A percentile compares a stretch with the other conserved stretches of the same genome.
Evolutionary conservation across 768 basidiomycete genomes (phyloP).

Genomic region (Leccinum boreale): DNA sequence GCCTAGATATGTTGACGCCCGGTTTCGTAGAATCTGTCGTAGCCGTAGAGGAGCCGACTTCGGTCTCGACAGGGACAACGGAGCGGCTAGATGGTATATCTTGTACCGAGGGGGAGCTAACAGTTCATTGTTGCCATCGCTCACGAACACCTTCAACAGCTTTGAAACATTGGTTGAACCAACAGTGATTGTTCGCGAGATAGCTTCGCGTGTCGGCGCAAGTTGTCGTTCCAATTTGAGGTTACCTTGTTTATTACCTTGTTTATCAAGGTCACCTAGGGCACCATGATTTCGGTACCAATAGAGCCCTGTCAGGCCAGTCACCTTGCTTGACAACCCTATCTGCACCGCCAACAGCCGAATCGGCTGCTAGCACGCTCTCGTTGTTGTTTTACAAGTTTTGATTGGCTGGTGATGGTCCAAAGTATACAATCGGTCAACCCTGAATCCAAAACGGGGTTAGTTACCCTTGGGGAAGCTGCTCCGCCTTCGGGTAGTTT

Average conservation of each 20-base stretch:
- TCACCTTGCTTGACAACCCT: no score
- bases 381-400: no score
- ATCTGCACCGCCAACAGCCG: no score
- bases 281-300: no score
- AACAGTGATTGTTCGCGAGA: conserved; percentile 66
- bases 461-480: no score
- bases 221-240: conserved; percentile 90
- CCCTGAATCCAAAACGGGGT: no score
- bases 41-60: conserved; percentile 17
- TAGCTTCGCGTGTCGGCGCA: conserved; percentile 87
- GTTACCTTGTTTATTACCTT: no score
- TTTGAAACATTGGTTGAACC: conserved; percentile 84
- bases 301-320: no score
- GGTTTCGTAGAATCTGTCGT: conserved; percentile 14
- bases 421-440: no score
- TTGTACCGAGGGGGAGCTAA: conserved; percentile 24
- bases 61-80: conserved; percentile 28
- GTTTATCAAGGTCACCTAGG: conserved; percentile 51
- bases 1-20: conserved; percentile 11
- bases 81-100: conserved; percentile 19
- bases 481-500: no score
- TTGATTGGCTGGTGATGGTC: no score
- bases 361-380: no score
- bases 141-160: conserved; percentile 87
- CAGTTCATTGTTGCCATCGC: conserved; percentile 53